Evolutionary conservation across 345 rosid species (phyloP).

Genomic region (Eucalyptus polybractea): DNA sequence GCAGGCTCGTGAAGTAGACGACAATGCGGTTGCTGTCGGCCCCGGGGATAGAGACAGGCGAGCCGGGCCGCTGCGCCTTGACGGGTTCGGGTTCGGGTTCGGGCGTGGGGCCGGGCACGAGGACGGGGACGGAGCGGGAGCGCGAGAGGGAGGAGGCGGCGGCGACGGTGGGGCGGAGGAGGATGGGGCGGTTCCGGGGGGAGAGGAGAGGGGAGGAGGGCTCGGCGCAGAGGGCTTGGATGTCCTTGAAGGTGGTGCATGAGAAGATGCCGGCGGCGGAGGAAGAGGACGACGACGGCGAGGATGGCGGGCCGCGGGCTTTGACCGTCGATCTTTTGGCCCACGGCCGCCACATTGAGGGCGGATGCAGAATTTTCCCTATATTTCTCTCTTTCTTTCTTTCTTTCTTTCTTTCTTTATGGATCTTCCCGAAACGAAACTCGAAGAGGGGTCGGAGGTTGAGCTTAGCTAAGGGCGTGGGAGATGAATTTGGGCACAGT

Average conservation of each 20-base stretch:
- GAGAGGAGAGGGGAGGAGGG: background rate
- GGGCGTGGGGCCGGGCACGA: background rate
- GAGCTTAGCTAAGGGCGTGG: background rate
- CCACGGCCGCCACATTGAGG: constrained; percentile 93
- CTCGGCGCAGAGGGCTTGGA: constrained; percentile 34
- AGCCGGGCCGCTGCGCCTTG: background rate
- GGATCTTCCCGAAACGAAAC: background rate
- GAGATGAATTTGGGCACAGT: background rate
- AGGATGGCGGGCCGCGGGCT: background rate
- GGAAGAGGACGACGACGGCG: background rate
- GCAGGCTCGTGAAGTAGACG: constrained; percentile 75
- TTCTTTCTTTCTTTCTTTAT: background rate
- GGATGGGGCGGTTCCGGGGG: constrained; percentile 13
- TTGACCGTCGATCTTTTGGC: constrained; percentile 32
- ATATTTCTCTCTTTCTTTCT: background rate
- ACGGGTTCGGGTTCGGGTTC: background rate
- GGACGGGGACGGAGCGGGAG: constrained; percentile 12
- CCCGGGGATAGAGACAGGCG: background rate
- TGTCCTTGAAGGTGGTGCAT: constrained; percentile 64
- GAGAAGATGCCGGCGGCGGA: constrained; percentile 20
- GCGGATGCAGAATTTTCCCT: background rate
- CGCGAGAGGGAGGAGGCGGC: constrained; percentile 28
- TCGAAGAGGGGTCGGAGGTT: background rate
- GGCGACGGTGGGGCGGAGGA: constrained; percentile 47
- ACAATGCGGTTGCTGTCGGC: constrained; percentile 53